Conservation (phyloP, 148 eudicot species). For the Heliosperma pusillum region DNA sequence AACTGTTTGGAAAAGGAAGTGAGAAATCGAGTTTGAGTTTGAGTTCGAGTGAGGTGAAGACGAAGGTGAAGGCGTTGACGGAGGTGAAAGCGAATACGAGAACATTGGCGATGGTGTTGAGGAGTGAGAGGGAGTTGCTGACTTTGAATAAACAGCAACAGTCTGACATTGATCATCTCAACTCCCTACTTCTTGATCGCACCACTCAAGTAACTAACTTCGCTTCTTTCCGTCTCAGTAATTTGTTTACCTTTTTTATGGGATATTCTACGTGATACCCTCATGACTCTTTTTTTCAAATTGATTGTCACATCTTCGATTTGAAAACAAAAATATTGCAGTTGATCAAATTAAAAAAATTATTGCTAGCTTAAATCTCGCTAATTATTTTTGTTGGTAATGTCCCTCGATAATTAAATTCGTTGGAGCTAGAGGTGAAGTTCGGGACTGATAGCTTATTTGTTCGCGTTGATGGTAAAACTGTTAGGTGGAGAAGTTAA, state of each 20-base stretch:
- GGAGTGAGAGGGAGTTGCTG: slow-evolving; percentile 89
- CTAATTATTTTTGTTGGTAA: background rate
- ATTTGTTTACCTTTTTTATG: background rate
- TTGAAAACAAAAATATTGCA: too few relatives aligned
- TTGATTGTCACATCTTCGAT: too few relatives aligned
- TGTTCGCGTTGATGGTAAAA: background rate
- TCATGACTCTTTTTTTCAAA: too few relatives aligned
- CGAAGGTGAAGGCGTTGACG: slow-evolving; percentile 54
- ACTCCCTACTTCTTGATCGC: slow-evolving; percentile 46
- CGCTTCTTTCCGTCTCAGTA: background rate
- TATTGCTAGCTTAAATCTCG: too few relatives aligned
- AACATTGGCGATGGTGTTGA: slow-evolving; percentile 73
- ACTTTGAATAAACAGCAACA: slow-evolving; percentile 62
- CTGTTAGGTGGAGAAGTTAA: slow-evolving; percentile 71
- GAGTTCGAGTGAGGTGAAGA: slow-evolving; percentile 22
- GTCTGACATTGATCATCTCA: slow-evolving; percentile 49
- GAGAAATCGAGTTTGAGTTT: slow-evolving; percentile 20
- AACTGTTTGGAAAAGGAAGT: slow-evolving; percentile 49
- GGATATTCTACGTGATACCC: too few relatives aligned
- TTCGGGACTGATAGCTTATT: background rate
- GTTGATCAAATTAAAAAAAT: background rate
- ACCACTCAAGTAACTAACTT: slow-evolving; percentile 48
- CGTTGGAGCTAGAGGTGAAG: background rate
- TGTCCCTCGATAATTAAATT: background rate
- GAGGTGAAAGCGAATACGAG: slow-evolving; percentile 82